Percentiles rank a stretch among this genome's conserved stretches.
Conservation (phyloP, 2,329 filamentous ascomycete genomes). For the Teratosphaeria gauchensis region DNA sequence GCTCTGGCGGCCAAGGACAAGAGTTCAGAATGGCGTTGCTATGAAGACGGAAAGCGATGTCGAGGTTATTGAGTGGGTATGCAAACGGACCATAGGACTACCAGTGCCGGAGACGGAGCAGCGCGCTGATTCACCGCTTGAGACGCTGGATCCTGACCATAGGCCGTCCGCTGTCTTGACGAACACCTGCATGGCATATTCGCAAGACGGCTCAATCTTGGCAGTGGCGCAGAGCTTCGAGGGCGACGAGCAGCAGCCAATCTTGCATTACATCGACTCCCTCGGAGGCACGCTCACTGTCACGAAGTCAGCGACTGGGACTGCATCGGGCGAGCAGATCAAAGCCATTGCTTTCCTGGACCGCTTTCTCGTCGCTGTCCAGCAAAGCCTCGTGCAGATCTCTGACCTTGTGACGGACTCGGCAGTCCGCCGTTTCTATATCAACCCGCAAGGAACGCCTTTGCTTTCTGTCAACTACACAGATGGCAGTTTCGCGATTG, state of each 20-base stretch:
- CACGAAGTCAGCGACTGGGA: not conserved
- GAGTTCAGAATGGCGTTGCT: conserved; percentile 58
- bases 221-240: conserved; percentile 43
- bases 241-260: conserved; percentile 44
- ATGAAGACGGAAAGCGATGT: conserved; percentile 49
- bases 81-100: conserved; percentile 46
- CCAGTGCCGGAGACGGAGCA: conserved; percentile 17
- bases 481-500: conserved; percentile 35
- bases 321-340: conserved; percentile 14
- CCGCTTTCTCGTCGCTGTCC: conserved; percentile 65
- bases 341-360: conserved; percentile 57
- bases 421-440: conserved; percentile 36
- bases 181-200: conserved; percentile 64
- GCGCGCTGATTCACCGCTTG: conserved; percentile 18
- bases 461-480: conserved; percentile 58
- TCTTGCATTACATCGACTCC: conserved; percentile 69
- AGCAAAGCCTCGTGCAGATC: conserved; percentile 60
- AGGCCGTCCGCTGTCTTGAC: not conserved
- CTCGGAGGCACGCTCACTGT: conserved; percentile 52
- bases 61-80: conserved; percentile 65
- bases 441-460: conserved; percentile 6
- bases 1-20: conserved; percentile 68
- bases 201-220: conserved; percentile 75
- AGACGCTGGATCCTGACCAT: not conserved
- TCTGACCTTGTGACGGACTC: conserved; percentile 74